Percentiles rank a stretch among this genome's conserved stretches.
Conservation (phyloP, 2,329 filamentous ascomycete genomes). For the Leptographium procerum region DNA sequence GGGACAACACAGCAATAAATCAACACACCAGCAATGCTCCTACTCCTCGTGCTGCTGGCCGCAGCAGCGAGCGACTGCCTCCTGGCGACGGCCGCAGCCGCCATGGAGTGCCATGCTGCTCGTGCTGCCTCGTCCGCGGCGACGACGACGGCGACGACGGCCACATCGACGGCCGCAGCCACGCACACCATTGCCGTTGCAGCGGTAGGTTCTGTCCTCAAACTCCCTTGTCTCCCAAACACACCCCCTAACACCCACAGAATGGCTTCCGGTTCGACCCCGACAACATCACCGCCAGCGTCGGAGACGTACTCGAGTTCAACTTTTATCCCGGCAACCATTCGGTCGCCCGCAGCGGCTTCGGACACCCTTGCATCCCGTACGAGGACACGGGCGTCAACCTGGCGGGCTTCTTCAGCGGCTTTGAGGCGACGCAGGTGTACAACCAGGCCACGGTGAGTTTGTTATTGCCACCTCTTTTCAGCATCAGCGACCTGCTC, state of each 20-base stretch:
- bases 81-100: background rate
- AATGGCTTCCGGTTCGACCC: slow-evolving; percentile 25
- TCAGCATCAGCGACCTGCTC: slow-evolving; percentile 5
- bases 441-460: slow-evolving; percentile 18
- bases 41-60: too few relatives aligned
- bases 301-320: slow-evolving; percentile 43
- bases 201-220: slow-evolving; percentile 13
- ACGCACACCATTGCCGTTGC: slow-evolving; percentile 20
- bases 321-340: slow-evolving; percentile 53
- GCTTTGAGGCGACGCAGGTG: slow-evolving; percentile 32
- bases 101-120: too few relatives aligned
- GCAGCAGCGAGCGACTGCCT: background rate
- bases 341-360: slow-evolving; percentile 51
- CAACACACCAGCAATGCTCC: too few relatives aligned
- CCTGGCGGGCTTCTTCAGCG: slow-evolving; percentile 42
- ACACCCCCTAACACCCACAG: slow-evolving; percentile 20
- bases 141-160: slow-evolving; percentile 6
- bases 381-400: slow-evolving; percentile 41
- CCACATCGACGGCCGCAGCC: slow-evolving; percentile 4
- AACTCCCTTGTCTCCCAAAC: background rate
- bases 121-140: background rate
- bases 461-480: slow-evolving; percentile 9
- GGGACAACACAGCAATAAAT: background rate
- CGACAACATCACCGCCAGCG: slow-evolving; percentile 21
- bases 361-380: slow-evolving; percentile 49